A percentile compares a stretch with the other conserved stretches of the same genome.
Evolutionary conservation across 805 yeast species (phyloP).

Genomic region (Yarrowia yakushimensis): DNA sequence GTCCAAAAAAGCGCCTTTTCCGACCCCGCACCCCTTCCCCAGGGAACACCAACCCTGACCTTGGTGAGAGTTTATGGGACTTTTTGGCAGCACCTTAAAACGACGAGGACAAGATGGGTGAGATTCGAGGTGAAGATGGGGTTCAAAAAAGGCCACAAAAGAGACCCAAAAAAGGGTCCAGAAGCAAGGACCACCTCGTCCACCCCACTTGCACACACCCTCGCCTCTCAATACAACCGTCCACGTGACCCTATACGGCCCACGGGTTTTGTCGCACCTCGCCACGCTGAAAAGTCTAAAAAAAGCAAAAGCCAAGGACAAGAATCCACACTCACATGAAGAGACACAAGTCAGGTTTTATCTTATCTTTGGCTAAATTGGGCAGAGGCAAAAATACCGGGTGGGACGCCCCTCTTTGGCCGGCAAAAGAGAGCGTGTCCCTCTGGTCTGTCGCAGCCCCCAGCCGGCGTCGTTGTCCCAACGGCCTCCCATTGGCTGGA

Average conservation of each 20-base stretch:
- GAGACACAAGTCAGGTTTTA: constrained; percentile 19
- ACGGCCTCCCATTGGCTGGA: constrained; percentile 7
- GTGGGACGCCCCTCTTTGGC: background rate
- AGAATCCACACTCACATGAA: constrained; percentile 23
- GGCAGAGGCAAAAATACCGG: constrained; percentile 23
- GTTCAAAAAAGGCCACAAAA: no score
- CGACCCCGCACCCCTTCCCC: background rate
- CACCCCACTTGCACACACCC: no score
- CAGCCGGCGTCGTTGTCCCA: background rate
- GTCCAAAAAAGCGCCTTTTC: no score
- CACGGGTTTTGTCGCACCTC: no score
- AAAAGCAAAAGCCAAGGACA: background rate
- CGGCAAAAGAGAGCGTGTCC: background rate
- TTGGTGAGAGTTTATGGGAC: constrained; percentile 21
- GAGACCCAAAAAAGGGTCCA: no score
- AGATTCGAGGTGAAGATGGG: no score
- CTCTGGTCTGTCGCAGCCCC: no score
- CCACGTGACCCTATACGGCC: no score
- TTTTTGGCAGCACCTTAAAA: constrained; percentile 25
- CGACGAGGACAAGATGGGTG: no score
- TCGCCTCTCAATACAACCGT: no score
- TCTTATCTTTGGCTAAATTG: constrained; percentile 25
- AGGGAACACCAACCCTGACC: constrained; percentile 12
- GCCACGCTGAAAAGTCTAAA: background rate
- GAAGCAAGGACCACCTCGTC: no score